Evolutionary conservation across 2,329 filamentous ascomycete species (phyloP).

Genomic region (Phoma sp.): DNA sequence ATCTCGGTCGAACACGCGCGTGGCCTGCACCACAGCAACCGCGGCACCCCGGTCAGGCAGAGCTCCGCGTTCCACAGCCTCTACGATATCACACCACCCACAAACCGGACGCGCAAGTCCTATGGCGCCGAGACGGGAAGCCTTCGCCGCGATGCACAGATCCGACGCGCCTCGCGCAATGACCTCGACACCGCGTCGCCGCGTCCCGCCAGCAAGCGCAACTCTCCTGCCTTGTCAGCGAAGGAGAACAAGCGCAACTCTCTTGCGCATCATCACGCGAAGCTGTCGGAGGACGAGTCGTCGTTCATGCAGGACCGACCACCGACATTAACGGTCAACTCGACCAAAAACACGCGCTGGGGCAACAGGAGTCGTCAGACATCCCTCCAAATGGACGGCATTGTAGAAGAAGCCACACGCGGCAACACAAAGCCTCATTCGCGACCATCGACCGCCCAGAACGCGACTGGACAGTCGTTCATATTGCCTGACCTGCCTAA

Average conservation of each 20-base stretch:
- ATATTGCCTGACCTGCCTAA: constrained; percentile 67
- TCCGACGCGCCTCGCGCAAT: constrained; percentile 54
- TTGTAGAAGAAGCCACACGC: constrained; percentile 31
- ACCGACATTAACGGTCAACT: constrained; percentile 49
- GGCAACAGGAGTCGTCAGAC: constrained; percentile 53
- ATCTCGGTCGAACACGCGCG: constrained; percentile 66
- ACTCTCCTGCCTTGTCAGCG: constrained; percentile 41
- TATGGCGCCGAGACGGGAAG: constrained; percentile 43
- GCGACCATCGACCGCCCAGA: constrained; percentile 53
- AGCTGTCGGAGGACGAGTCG: constrained; percentile 61
- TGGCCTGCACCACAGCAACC: constrained; percentile 53
- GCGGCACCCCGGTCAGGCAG: constrained; percentile 51
- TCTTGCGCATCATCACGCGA: constrained; percentile 64
- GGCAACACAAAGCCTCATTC: constrained; percentile 34
- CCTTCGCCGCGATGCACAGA: constrained; percentile 55
- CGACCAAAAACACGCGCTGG: constrained; percentile 64
- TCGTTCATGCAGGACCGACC: constrained; percentile 61
- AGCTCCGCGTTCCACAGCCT: constrained; percentile 61
- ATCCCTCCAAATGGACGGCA: constrained; percentile 47
- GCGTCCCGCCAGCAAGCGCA: constrained; percentile 48
- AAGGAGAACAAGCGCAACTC: constrained; percentile 55
- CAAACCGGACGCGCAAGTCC: constrained; percentile 46
- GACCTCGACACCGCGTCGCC: constrained; percentile 49
- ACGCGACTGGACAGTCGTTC: constrained; percentile 65
- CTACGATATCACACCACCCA: constrained; percentile 57